Evolutionary conservation across 495 filamentous ascomycete genomes (phyloP), one percentile per base, ranked within the genome.

Genomic region (Astrocystis sublimbata): DNA sequence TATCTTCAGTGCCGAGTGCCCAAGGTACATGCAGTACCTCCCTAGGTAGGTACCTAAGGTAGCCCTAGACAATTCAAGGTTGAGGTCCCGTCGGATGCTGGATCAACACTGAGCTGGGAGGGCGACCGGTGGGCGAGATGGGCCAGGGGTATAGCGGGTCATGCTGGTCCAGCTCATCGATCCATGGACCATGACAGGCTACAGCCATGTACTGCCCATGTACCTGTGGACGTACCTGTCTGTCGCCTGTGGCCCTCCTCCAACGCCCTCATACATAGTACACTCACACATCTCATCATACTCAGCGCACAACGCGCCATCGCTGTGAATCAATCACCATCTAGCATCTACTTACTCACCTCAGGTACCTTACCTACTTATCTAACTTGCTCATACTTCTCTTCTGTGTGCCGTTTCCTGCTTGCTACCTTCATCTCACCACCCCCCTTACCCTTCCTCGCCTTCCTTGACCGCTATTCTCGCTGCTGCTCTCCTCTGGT

Each of bases 221-320:
- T n/a, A n/a, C n/a, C n/a, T n/a, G n/a, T n/a, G n/a, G n/a, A n/a
- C n/a, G n/a, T n/a, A n/a, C n/a, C n/a, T n/a, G n/a, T n/a, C n/a
- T n/a, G n/a, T n/a, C n/a, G n/a, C n/a, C n/a, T n/a, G n/a, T 43
- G 53, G 41, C 36, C 41, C 40, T 30, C 54, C 41, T 45, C 7
- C 54, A 23, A 46, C 54, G 6, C 30, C 46, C 43, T 35, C 41
- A 45, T 45, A 33, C 49, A 8, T 42, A 46, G 45, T 21, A 42
- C 42, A 24, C 54, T n/a, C n/a, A n/a, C n/a, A n/a, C n/a, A n/a
- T n/a, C 15, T 49, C 46, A 58, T 35, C 41, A 45, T 45, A 33
- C 49, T n/a, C 56, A 46, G 45, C 30, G 56, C 42, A 24, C 54
- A 49, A 49, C 49, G 56, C 56, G 56, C 56, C 56, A 36, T 58